Percentiles rank a stretch among this genome's conserved stretches.
These are phyloP conservation scores for Cardamine chenopodiifolia DNA, from an alignment of 345 rosid species.

Conservation along the genomic window DNA sequence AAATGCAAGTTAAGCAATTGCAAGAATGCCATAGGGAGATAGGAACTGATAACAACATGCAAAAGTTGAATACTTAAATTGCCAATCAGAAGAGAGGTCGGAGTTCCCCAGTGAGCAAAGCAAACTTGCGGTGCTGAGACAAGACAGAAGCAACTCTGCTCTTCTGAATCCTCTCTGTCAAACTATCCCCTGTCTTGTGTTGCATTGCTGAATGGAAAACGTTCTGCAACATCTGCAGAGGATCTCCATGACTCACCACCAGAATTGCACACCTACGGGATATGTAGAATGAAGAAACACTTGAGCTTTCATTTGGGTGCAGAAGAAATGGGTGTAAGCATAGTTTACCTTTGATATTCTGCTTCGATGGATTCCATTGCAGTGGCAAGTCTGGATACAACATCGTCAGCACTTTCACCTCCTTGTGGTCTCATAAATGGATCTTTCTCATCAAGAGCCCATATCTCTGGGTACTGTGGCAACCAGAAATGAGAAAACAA, in stretches of 20 bases:
- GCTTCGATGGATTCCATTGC: constrained; percentile 62
- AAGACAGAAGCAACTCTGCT: constrained; percentile 55
- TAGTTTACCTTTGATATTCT: constrained; percentile 66
- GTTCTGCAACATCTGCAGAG: constrained; percentile 88
- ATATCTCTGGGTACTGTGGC: constrained; percentile 72
- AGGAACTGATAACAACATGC: not conserved
- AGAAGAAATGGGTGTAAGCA: constrained; percentile 23
- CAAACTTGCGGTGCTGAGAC: constrained; percentile 80
- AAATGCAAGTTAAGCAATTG: not conserved
- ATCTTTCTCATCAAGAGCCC: constrained; percentile 87
- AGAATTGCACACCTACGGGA: constrained; percentile 59
- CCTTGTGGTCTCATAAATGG: constrained; percentile 69
- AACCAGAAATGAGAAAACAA: not conserved
- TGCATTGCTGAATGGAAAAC: constrained; percentile 56
- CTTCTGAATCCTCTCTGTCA: constrained; percentile 52
- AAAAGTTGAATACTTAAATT: constrained; percentile 3
- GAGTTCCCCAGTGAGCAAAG: constrained; percentile 78
- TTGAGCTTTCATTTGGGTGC: not conserved
- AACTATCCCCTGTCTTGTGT: constrained; percentile 28
- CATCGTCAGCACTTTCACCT: constrained; percentile 90
- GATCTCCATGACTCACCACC: constrained; percentile 92
- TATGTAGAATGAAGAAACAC: not conserved
- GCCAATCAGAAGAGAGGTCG: constrained; percentile 48
- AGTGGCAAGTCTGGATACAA: constrained; percentile 67
- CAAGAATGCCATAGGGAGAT: constrained; percentile 5